Conservation (phyloP, 2,329 filamentous ascomycete genomes). For the Xylogone sp. region DNA sequence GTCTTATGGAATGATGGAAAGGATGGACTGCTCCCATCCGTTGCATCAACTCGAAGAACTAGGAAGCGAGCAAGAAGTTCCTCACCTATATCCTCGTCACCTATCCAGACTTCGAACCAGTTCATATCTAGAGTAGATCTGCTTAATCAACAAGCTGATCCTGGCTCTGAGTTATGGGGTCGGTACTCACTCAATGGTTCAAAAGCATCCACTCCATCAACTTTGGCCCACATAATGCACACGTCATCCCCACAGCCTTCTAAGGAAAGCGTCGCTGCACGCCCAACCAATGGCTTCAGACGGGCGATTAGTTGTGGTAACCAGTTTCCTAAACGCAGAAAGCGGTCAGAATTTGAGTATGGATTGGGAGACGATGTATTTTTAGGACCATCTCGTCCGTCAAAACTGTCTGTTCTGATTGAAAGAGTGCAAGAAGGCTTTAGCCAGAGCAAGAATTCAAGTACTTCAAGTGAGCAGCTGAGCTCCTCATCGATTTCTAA, state of each 20-base stretch:
- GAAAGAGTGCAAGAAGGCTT: slow-evolving; percentile 57
- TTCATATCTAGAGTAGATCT: slow-evolving; percentile 23
- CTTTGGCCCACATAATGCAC: slow-evolving; percentile 64
- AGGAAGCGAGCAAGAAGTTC: slow-evolving; percentile 70
- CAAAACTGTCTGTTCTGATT: slow-evolving; percentile 58
- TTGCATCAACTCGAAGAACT: slow-evolving; percentile 38
- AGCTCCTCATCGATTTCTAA: slow-evolving; percentile 37
- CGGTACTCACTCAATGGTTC: slow-evolving; percentile 56
- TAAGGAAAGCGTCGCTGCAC: slow-evolving; percentile 36
- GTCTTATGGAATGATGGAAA: slow-evolving; percentile 55
- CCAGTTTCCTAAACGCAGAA: slow-evolving; percentile 67
- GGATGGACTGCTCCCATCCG: slow-evolving; percentile 35
- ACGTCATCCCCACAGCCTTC: slow-evolving; percentile 66
- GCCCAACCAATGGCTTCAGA: slow-evolving; percentile 48
- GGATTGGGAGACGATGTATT: slow-evolving; percentile 26
- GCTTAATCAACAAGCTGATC: slow-evolving; percentile 65
- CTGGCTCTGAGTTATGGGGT: slow-evolving; percentile 73
- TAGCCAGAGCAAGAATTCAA: slow-evolving; percentile 28
- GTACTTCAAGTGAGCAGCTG: slow-evolving; percentile 22
- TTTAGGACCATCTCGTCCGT: slow-evolving; percentile 39
- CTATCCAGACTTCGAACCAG: slow-evolving; percentile 34
- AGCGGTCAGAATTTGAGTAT: slow-evolving; percentile 37
- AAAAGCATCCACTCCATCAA: slow-evolving; percentile 20
- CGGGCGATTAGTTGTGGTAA: slow-evolving; percentile 66
- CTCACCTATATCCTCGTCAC: slow-evolving; percentile 67